phyloP scores from a whole-genome alignment of 1,284 basidiomycete genomes.

The Apiotrichum gamsii region DNA sequence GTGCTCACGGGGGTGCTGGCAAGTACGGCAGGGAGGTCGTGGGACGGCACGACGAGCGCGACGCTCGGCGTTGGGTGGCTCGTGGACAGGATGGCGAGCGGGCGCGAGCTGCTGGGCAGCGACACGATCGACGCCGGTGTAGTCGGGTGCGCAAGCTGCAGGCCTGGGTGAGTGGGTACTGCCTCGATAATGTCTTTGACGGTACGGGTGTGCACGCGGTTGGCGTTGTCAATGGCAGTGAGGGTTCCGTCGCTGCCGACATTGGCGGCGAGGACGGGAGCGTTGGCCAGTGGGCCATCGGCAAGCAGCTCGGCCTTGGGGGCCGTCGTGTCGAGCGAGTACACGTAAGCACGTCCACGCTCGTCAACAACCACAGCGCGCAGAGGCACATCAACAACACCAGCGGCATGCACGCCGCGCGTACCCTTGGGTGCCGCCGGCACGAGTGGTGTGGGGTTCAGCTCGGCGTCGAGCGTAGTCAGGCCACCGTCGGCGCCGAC shows the following conservation, averaged over 20 bases:
- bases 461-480: slow-evolving; percentile 4
- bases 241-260: slow-evolving; percentile 30
- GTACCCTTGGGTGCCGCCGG: slow-evolving; percentile 4
- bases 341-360: slow-evolving; percentile 9
- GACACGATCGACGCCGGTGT: slow-evolving; percentile 17
- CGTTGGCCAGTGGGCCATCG: slow-evolving; percentile 11
- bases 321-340: slow-evolving; percentile 15
- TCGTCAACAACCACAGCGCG: slow-evolving; percentile 13
- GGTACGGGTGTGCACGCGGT: slow-evolving; percentile 12
- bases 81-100: slow-evolving; percentile 23
- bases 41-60: slow-evolving; percentile 26
- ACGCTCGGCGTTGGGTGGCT: slow-evolving; percentile 24
- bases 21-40: slow-evolving; percentile 29
- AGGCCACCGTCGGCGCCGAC: slow-evolving; percentile 6
- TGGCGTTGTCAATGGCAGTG: slow-evolving; percentile 22
- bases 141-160: slow-evolving; percentile 7
- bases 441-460: neutral
- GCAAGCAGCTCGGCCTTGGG: slow-evolving; percentile 9
- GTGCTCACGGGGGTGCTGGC: slow-evolving; percentile 18
- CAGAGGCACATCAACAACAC: neutral
- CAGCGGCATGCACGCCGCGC: slow-evolving; percentile 6
- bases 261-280: slow-evolving; percentile 14
- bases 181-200: slow-evolving; percentile 5
- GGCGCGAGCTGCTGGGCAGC: slow-evolving; percentile 16
- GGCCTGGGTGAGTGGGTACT: neutral